Base-by-base conservation (phyloP, 2,329 filamentous ascomycete genomes). In the Chaetomiaceae sp. region DNA sequence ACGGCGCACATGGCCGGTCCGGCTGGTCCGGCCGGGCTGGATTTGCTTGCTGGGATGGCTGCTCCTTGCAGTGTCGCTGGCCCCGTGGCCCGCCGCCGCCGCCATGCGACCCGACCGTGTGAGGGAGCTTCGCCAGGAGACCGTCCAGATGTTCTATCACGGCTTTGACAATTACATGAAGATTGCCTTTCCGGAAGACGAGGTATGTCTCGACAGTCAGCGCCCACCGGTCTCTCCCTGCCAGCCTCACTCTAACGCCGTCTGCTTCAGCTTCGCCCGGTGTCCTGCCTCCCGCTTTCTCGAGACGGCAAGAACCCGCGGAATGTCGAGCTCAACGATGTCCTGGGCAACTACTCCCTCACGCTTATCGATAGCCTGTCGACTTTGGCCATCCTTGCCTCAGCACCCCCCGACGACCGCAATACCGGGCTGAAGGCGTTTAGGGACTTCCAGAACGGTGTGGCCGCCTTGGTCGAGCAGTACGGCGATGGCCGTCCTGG, bases 291-390 rank as follows among this genome's bases (percentile, higher is more conserved):
- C 14, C 89, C 93, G 5, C 75, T 97, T 62, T 89, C 87, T 35
- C 86, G 93, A 68, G 91, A 96, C 71, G 79, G 81, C 61, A 74
- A 82, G 42, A 87, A 96, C 65, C 86, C 88, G 1, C 78, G 79
- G 51, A 86, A 95, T 63, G 82, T 93, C 60, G 91, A 89, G 61
- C 76, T 96, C 55, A 97, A 97, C 71, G 93, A 99, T 68, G 91
- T 95, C 13, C 78, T 99, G 38, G 93, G 93, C 4, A 97, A 99
- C 71, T 99, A 97, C 71, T 96, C 91, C 49, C 75, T 99, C 56
- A 97, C 93, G 1, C 76, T 97, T 42, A 91, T 99, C 64, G 93
- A 99, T 70, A 96, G 89, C 63, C 75, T 99, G 17, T 96, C 91
- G 13, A 96, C 92, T 0, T 81, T 99, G 51, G 93, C 91, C 6